Conservation (phyloP, 768 basidiomycete species). For the Termitomyces sp. region DNA sequence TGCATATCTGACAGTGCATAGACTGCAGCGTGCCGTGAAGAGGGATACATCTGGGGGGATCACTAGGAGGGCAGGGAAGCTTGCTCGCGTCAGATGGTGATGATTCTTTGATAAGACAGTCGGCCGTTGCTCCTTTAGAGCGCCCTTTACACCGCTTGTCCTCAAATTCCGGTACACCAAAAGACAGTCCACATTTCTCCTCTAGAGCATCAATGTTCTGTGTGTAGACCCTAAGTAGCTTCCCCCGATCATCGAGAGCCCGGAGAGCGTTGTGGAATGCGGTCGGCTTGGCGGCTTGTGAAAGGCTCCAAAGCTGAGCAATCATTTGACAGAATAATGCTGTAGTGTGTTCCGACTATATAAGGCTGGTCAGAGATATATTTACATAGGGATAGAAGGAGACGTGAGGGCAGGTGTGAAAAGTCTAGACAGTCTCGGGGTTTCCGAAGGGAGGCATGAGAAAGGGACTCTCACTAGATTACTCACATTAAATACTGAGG, state of each 20-base stretch:
- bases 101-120: constrained; percentile 14
- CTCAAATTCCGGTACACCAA: constrained; percentile 75
- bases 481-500: constrained; percentile 82
- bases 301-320: constrained; percentile 71
- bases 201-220: constrained; percentile 95
- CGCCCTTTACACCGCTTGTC: constrained; percentile 52
- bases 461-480: background rate
- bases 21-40: constrained; percentile 82
- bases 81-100: constrained; percentile 22
- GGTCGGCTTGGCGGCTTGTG: constrained; percentile 71
- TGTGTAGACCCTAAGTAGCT: constrained; percentile 83
- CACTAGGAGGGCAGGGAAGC: constrained; percentile 47
- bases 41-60: constrained; percentile 80
- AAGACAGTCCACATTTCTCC: constrained; percentile 78
- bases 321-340: constrained; percentile 88
- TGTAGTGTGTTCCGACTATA: constrained; percentile 70
- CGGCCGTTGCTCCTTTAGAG: constrained; percentile 35
- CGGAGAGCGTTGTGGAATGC: constrained; percentile 77
- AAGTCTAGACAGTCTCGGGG: constrained; percentile 2
- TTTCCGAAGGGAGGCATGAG: background rate
- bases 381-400: background rate
- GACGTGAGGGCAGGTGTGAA: background rate
- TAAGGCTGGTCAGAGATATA: constrained; percentile 5
- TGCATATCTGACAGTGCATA: constrained; percentile 81
- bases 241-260: constrained; percentile 68